phyloP scores from a whole-genome alignment of 805 yeast species.

The Saturnispora gosingensis region DNA sequence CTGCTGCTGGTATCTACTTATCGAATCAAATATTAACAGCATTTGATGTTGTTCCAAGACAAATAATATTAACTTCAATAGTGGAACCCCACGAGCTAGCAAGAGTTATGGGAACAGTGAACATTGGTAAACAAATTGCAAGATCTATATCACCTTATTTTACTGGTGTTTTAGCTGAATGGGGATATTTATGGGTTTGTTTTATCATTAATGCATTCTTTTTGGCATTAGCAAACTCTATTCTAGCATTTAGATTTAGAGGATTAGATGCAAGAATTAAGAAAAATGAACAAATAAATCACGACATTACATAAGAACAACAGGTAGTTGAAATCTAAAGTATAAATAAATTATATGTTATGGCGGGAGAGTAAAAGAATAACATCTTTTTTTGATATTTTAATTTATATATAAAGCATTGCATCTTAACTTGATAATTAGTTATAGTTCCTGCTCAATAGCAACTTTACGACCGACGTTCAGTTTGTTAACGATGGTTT shows the following conservation, averaged over 20 bases:
- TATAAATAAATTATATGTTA: neutral
- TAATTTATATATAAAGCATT: neutral
- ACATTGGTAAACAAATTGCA: constrained; percentile 78
- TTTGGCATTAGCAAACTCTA: constrained; percentile 39
- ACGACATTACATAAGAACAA: constrained; percentile 12
- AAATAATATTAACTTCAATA: constrained; percentile 62
- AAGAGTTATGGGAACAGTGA: constrained; percentile 75
- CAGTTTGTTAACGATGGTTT: constrained; percentile 4
- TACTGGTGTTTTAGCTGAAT: constrained; percentile 64
- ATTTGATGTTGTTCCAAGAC: constrained; percentile 92
- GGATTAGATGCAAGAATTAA: constrained; percentile 29
- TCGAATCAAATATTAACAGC: constrained; percentile 56
- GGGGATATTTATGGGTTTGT: constrained; percentile 37
- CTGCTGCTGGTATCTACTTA: constrained; percentile 44
- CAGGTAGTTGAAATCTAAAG: neutral
- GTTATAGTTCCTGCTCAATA: constrained; percentile 18
- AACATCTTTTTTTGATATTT: neutral
- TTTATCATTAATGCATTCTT: constrained; percentile 44
- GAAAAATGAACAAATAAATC: constrained; percentile 13
- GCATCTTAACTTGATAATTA: neutral
- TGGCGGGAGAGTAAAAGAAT: neutral
- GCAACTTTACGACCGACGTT: constrained; percentile 20
- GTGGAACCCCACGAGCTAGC: constrained; percentile 58
- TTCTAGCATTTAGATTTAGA: constrained; percentile 35
- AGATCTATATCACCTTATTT: constrained; percentile 73